Base-by-base conservation (phyloP, 768 basidiomycete species). In the Hirschioporus abietinus region DNA sequence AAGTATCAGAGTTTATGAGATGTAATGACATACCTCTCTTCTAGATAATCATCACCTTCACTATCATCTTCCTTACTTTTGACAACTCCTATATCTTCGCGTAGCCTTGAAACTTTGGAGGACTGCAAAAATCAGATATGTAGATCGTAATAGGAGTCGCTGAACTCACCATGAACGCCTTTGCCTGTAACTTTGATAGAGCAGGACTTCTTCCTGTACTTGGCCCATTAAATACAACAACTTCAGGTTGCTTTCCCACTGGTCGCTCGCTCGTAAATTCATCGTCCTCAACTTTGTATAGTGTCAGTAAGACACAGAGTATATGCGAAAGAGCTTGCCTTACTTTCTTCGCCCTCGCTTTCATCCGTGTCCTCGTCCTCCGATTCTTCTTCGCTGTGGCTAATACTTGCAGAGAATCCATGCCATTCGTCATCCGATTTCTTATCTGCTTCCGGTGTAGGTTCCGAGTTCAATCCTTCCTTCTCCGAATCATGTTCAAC, bases 151-250 rank as follows among this genome's bases (percentile, higher is more conserved):
- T n/a, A 0, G 60, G 23, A 12, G 64, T 25, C 7, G 34, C 18
- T 61, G 25, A 58, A 73, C 79, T 66, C 72, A 92, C 92, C 92
- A 94, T 93, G 73, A 94, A 93, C 0, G 88, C 81, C 72, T 84
- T 91, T 75, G 78, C 83, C 60, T 84, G 82, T 3, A 79, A 76
- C 74, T 80, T 86, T 23, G 72, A 67, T 1, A 72, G 69, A 61
- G 65, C 64, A 17, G 30, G 70, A 65, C 68, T 74, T 68, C 25
- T 73, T 64, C 68, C 71, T 36, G 70, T 70, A 66, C 71, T 70
- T 58, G 58, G 23, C 15, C 58, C 65, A 63, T 77, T 74, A 74
- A 91, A 93, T 0, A 91, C 80, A 0, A 88, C 81, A 18, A 91
- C 81, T 64, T 84, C 78, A 26, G 82, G 78, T 61, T 71, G 69